A percentile compares a stretch with the other conserved stretches of the same genome.
phyloP scores from a whole-genome alignment of 257 asterid species.

The Catharanthus roseus region DNA sequence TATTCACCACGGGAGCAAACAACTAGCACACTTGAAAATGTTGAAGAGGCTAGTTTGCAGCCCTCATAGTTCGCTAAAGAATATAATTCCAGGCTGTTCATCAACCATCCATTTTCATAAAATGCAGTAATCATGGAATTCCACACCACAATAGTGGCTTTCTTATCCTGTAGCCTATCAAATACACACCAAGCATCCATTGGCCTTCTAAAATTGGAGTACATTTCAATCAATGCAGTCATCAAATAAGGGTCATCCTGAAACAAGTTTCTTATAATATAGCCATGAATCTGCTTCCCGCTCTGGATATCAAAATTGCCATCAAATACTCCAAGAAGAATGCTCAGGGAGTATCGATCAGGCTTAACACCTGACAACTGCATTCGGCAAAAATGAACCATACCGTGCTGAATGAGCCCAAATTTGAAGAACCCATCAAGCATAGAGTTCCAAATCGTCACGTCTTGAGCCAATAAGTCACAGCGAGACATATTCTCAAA shows the following conservation, averaged over 20 bases:
- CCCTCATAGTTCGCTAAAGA: conserved; percentile 37
- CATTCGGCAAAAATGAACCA: conserved; percentile 49
- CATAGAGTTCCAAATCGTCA: conserved; percentile 77
- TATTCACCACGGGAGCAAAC: conserved; percentile 61
- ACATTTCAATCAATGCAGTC: conserved; percentile 67
- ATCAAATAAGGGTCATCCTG: conserved; percentile 52
- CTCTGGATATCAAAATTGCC: conserved; percentile 13
- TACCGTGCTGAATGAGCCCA: conserved; percentile 39
- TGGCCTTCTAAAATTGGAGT: conserved; percentile 41
- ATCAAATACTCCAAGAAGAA: conserved; percentile 52
- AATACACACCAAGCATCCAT: conserved; percentile 66
- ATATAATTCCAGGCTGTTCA: conserved; percentile 47
- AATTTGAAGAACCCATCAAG: conserved; percentile 56
- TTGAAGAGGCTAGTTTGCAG: conserved; percentile 48
- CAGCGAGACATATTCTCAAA: conserved; percentile 52
- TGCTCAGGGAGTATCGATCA: conserved; percentile 72
- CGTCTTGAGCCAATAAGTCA: conserved; percentile 40
- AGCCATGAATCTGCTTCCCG: conserved; percentile 71
- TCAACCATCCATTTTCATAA: conserved; percentile 57
- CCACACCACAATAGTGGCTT: conserved; percentile 44
- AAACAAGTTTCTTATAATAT: conserved; percentile 40
- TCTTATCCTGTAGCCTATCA: conserved; percentile 32
- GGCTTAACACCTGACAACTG: conserved; percentile 49
- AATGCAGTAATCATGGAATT: conserved; percentile 73
- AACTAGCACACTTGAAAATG: conserved; percentile 49